A percentile compares a stretch with the other conserved stretches of the same genome.
Conservation (phyloP, 176 grass and related monocot genomes). For the Aegilops sharonensis region DNA sequence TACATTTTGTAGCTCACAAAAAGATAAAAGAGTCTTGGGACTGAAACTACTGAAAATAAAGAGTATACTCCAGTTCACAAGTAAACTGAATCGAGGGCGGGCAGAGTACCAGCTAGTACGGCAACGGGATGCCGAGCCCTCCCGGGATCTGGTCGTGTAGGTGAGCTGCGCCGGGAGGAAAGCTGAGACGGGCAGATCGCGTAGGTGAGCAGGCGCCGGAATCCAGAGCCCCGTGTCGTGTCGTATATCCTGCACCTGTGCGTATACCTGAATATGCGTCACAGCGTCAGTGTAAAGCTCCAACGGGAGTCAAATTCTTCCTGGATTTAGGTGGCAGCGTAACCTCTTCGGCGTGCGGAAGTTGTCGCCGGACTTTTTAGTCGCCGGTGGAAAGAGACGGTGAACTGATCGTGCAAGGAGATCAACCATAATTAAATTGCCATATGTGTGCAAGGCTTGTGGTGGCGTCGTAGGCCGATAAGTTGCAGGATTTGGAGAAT, state of each 20-base stretch:
- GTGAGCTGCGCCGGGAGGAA: constrained; percentile 49
- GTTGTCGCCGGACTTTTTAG: neutral
- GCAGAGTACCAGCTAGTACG: constrained; percentile 18
- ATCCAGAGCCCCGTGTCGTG: neutral
- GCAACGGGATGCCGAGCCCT: neutral
- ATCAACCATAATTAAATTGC: neutral
- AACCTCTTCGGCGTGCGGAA: neutral
- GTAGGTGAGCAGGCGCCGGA: constrained; percentile 42
- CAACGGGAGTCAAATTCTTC: neutral
- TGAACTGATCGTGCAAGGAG: neutral
- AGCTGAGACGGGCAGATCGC: constrained; percentile 28
- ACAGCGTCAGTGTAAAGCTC: neutral
- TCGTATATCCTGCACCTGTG: neutral
- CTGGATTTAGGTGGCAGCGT: constrained; percentile 29
- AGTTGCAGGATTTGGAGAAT: neutral
- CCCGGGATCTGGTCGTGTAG: constrained; percentile 20
- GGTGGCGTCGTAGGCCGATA: neutral
- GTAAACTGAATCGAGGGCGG: neutral
- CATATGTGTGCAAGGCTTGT: neutral
- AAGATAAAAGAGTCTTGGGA: neutral
- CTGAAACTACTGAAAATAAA: neutral
- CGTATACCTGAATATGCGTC: neutral
- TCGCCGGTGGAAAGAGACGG: constrained; percentile 33
- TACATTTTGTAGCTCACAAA: neutral
- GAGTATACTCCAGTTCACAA: neutral